A percentile compares a stretch with the other conserved stretches of the same genome.
phyloP scores from a whole-genome alignment of 208 protist species.

The Spironucleus salmonicida region DNA sequence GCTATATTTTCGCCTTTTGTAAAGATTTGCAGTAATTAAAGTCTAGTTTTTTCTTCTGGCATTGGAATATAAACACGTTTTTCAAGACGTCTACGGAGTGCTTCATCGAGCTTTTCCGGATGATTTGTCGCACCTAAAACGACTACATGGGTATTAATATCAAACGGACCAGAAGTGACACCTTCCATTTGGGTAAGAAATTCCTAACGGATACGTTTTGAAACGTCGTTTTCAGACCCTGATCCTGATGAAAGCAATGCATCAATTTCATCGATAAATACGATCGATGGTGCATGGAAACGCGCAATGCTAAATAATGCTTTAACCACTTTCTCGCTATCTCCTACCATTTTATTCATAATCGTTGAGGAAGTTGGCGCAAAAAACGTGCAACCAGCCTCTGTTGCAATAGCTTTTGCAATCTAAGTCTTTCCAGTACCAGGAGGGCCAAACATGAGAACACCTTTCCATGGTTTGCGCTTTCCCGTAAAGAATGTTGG shows the following conservation, averaged over 20 bases:
- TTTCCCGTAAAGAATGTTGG: constrained; percentile 27
- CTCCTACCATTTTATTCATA: constrained; percentile 22
- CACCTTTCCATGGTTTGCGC: constrained; percentile 58
- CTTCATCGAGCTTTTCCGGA: constrained; percentile 38
- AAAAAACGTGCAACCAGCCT: constrained; percentile 35
- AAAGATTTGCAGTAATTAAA: constrained; percentile 20
- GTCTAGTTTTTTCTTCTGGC: constrained; percentile 26
- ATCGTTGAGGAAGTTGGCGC: constrained; percentile 18
- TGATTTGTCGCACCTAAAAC: constrained; percentile 39
- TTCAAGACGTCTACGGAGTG: constrained; percentile 32
- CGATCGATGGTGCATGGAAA: constrained; percentile 88
- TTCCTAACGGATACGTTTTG: constrained; percentile 7
- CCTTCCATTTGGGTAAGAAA: constrained; percentile 27
- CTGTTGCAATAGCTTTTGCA: constrained; percentile 39
- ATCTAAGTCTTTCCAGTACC: constrained; percentile 46
- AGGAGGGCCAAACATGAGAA: constrained; percentile 44
- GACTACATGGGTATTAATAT: constrained; percentile 12
- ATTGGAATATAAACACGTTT: constrained; percentile 42
- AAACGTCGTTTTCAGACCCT: constrained; percentile 2
- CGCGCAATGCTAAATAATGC: constrained; percentile 31
- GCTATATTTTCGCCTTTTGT: neutral
- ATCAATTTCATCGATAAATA: constrained; percentile 99
- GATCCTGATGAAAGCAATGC: constrained; percentile 67
- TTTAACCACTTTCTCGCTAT: constrained; percentile 29
- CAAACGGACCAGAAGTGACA: neutral